These are phyloP conservation scores for Verticillium tricorpus DNA, from an alignment of 2,329 filamentous ascomycete genomes.

Conservation along the genomic window DNA sequence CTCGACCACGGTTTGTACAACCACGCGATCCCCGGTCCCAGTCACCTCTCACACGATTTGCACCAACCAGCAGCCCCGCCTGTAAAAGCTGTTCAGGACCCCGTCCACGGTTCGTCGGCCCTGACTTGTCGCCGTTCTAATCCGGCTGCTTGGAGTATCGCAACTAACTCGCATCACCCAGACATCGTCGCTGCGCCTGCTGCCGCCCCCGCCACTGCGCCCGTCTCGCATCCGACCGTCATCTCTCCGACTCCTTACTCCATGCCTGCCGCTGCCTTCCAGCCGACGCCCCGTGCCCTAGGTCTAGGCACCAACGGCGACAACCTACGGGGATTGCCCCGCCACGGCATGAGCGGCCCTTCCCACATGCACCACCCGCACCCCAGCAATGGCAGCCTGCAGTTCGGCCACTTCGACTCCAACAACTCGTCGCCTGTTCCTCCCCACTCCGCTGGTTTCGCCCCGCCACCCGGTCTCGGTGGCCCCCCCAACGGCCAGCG, in stretches of 20 bases:
- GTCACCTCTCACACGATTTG: neutral
- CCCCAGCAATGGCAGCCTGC: conserved; percentile 49
- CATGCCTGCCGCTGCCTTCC: conserved; percentile 24
- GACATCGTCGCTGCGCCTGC: conserved; percentile 4
- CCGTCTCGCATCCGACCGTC: conserved; percentile 23
- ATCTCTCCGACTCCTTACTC: conserved; percentile 33
- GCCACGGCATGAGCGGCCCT: conserved; percentile 28
- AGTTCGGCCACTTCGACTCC: conserved; percentile 54
- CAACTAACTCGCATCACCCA: neutral
- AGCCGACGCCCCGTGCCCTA: conserved; percentile 19
- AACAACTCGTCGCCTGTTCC: conserved; percentile 54
- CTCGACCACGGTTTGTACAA: neutral
- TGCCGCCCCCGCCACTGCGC: neutral
- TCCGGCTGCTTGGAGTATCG: neutral
- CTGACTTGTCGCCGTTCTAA: neutral
- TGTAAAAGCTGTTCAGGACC: neutral
- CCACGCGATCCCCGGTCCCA: neutral
- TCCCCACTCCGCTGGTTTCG: conserved; percentile 41
- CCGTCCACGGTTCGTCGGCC: neutral
- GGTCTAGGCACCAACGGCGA: conserved; percentile 27
- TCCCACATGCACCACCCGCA: conserved; percentile 44
- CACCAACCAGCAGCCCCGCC: neutral
- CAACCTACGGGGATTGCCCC: conserved; percentile 21
- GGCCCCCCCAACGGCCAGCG: conserved; percentile 24
- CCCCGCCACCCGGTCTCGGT: conserved; percentile 43